Conservation (phyloP, 768 basidiomycete species). For the Pleurotus platypus region DNA sequence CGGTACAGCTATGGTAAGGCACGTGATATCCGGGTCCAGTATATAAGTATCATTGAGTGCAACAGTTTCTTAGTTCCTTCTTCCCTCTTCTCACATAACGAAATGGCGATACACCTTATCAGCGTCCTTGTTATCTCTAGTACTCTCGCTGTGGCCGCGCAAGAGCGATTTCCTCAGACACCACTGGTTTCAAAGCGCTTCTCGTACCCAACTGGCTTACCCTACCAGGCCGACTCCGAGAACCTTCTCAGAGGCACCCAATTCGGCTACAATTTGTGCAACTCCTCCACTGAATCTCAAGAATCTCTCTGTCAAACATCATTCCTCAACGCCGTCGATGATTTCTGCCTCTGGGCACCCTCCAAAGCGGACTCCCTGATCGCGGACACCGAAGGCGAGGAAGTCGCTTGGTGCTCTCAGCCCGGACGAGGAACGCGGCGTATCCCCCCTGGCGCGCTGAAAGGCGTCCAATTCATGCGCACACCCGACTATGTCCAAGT, state of each 20-base stretch:
- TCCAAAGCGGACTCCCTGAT: slow-evolving; percentile 40
- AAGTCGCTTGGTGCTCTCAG: slow-evolving; percentile 71
- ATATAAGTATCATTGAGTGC: neutral
- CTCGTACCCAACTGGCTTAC: slow-evolving; percentile 31
- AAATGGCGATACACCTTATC: neutral
- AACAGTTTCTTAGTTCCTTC: neutral
- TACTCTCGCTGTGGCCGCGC: neutral
- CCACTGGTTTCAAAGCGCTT: neutral
- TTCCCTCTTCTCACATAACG: neutral
- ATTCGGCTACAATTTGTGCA: slow-evolving; percentile 64
- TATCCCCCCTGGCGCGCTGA: slow-evolving; percentile 54
- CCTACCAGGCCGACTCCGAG: slow-evolving; percentile 45
- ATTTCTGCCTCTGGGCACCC: slow-evolving; percentile 61
- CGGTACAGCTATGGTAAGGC: neutral
- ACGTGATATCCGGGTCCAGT: neutral
- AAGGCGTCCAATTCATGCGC: slow-evolving; percentile 52
- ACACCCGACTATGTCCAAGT: slow-evolving; percentile 54
- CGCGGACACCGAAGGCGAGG: slow-evolving; percentile 55
- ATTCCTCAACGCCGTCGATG: slow-evolving; percentile 55
- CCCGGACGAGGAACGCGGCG: slow-evolving; percentile 58
- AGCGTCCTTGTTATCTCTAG: neutral
- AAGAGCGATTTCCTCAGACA: neutral
- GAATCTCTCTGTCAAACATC: slow-evolving; percentile 60
- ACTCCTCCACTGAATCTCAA: slow-evolving; percentile 60
- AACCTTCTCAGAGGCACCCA: slow-evolving; percentile 51